A percentile compares a stretch with the other conserved stretches of the same genome.
Evolutionary conservation across 371 early-diverging fungal genomes (phyloP).

Genomic region (Mucor velutinosus): DNA sequence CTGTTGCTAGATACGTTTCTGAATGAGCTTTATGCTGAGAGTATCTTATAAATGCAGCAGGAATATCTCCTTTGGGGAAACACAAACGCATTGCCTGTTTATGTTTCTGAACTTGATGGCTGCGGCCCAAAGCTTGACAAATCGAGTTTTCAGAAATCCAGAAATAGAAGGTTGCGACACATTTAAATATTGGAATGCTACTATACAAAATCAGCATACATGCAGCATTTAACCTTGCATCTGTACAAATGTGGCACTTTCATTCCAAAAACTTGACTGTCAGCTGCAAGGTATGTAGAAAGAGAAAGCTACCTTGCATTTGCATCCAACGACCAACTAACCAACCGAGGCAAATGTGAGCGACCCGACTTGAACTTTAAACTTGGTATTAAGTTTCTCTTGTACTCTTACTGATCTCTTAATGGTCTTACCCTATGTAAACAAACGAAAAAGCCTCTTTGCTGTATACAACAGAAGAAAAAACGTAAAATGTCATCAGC

Average conservation of each 20-base stretch:
- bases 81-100: neutral
- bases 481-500: neutral
- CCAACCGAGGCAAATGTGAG: neutral
- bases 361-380: constrained; percentile 2
- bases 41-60: no score
- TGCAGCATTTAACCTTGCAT: neutral
- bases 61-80: no score
- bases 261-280: neutral
- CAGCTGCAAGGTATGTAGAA: neutral
- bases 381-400: neutral
- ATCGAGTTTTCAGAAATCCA: neutral
- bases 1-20: no score
- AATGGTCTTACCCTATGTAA: neutral
- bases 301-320: neutral
- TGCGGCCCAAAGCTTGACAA: neutral
- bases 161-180: neutral
- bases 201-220: neutral
- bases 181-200: neutral
- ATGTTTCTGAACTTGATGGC: neutral
- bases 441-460: neutral
- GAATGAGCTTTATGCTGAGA: no score
- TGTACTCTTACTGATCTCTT: neutral
- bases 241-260: neutral
- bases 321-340: neutral
- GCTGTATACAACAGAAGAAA: neutral